Evolutionary conservation across 108 stramenopile species (phyloP).

Genomic region (Pseudonitzschia pungens): DNA sequence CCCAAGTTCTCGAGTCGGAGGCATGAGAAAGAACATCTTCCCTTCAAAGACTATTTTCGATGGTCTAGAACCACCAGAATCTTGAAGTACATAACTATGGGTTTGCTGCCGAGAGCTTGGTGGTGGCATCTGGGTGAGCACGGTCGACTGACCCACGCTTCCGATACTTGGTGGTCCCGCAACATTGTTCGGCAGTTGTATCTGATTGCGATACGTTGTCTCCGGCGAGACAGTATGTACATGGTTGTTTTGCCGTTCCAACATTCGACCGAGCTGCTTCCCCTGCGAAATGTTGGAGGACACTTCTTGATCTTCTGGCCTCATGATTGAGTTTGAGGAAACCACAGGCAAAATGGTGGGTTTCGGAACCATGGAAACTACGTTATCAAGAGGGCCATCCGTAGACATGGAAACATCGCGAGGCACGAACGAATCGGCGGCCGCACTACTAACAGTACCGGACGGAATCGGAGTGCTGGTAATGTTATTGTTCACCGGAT

Average conservation of each 20-base stretch:
- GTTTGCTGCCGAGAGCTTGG: neutral
- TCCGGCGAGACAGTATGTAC: slow-evolving; percentile 2
- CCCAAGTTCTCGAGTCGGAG: slow-evolving; percentile 10
- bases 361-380: neutral
- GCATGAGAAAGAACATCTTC: slow-evolving; percentile 9
- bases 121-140: neutral
- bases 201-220: neutral
- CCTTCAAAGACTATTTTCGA: slow-evolving; percentile 9
- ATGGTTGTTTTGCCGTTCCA: neutral
- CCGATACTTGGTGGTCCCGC: no score
- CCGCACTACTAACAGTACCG: neutral
- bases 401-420: neutral
- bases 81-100: neutral
- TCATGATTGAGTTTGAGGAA: neutral
- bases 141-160: neutral
- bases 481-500: neutral
- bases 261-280: neutral
- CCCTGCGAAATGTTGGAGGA: neutral
- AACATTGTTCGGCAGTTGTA: neutral
- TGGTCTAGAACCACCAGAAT: neutral
- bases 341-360: slow-evolving; percentile 1
- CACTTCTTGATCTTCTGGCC: slow-evolving; percentile 1
- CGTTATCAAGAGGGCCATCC: neutral
- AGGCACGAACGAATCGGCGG: neutral
- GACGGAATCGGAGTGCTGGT: neutral